These are phyloP conservation scores for Acaromyces ingoldii DNA, from an alignment of 1,284 basidiomycete species.

Conservation along the genomic window DNA sequence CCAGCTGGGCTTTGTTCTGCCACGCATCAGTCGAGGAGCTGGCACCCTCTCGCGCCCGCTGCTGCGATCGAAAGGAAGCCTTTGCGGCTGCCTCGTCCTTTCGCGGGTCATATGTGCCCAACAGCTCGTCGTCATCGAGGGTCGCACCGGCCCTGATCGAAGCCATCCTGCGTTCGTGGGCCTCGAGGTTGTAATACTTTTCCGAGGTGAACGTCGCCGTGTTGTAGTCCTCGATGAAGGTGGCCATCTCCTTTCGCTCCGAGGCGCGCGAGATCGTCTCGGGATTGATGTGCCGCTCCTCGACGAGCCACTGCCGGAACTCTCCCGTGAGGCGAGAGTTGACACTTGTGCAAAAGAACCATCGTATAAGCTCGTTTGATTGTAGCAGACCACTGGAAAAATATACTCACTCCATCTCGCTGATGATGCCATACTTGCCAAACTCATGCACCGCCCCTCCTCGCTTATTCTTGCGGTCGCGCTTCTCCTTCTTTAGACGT, in stretches of 20 bases:
- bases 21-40: neutral
- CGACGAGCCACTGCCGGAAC: conserved; percentile 20
- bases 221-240: conserved; percentile 20
- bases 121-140: neutral
- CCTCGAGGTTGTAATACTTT: conserved; percentile 20
- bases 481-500: neutral
- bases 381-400: neutral
- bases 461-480: neutral
- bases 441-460: neutral
- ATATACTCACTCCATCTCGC: neutral
- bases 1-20: conserved; percentile 12
- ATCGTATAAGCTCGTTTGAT: neutral
- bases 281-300: conserved; percentile 18
- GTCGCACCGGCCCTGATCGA: conserved; percentile 16
- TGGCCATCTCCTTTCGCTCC: conserved; percentile 11
- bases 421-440: conserved; percentile 9
- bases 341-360: conserved; percentile 1
- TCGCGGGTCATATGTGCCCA: conserved; percentile 16
- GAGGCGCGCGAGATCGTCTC: conserved; percentile 13
- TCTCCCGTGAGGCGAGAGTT: conserved; percentile 13
- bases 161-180: conserved; percentile 14
- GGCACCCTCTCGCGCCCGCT: neutral
- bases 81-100: conserved; percentile 15
- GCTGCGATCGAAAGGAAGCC: conserved; percentile 4
- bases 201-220: conserved; percentile 16